Evolutionary conservation across 2,329 filamentous ascomycete species (phyloP).

Genomic region (Tolypocladium tropicale): DNA sequence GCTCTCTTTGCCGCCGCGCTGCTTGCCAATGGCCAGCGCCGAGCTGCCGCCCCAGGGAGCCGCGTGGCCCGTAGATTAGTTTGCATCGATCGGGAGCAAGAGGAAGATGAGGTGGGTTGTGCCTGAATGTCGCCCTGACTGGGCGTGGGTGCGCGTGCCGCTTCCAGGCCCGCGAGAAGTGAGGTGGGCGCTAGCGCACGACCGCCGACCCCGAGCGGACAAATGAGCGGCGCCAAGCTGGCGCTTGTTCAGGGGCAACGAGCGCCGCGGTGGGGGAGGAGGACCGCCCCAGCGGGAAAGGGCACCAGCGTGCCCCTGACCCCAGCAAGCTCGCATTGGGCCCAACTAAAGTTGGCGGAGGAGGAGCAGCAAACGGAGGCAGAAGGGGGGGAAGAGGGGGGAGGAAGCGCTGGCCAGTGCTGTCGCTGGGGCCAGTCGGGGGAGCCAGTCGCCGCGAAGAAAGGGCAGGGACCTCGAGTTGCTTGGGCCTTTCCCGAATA

Average conservation of each 20-base stretch:
- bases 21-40: not conserved
- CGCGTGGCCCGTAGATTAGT: not conserved
- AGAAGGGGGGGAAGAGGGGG: not conserved
- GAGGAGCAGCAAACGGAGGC: not conserved
- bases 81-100: not conserved
- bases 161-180: not conserved
- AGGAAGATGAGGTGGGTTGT: not conserved
- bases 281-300: not conserved
- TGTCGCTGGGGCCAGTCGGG: not conserved
- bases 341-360: not conserved
- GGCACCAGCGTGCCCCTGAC: not conserved
- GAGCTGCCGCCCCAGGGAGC: not conserved
- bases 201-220: not conserved
- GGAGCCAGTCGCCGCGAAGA: not conserved
- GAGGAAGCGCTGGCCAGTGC: not conserved
- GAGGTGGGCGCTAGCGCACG: not conserved
- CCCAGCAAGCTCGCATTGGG: not conserved
- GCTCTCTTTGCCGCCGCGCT: not conserved
- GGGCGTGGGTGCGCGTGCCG: no score
- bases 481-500: not conserved
- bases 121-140: not conserved
- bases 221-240: not conserved
- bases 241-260: not conserved
- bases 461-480: not conserved
- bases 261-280: not conserved